Conservation (phyloP, 2,329 filamentous ascomycete genomes). For the Colletotrichum sp. region DNA sequence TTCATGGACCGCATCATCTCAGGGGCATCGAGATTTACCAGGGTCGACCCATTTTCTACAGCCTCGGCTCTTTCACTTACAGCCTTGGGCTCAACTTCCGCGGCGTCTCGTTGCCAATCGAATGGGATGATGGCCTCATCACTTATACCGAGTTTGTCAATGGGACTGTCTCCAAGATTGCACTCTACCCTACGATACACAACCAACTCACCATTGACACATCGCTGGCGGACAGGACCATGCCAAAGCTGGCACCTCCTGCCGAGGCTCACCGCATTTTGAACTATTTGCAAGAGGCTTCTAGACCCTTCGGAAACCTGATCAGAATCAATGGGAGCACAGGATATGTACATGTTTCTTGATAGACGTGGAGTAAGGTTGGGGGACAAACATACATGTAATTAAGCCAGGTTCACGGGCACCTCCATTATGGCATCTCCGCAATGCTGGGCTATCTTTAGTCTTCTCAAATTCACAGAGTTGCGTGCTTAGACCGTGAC, state of each 20-base stretch:
- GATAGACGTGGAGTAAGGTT: not conserved
- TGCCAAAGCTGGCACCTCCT: not conserved
- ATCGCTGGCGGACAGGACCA: not conserved
- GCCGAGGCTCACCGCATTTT: not conserved
- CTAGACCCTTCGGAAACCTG: not conserved
- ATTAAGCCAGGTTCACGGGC: no score
- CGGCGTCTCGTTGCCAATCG: not conserved
- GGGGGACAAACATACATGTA: no score
- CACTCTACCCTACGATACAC: not conserved
- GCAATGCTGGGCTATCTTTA: accelerated
- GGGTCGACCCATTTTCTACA: not conserved
- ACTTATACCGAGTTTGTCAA: not conserved
- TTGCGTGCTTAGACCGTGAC: not conserved
- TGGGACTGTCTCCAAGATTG: not conserved
- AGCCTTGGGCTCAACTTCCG: not conserved
- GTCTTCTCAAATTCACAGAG: accelerated
- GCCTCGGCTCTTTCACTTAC: not conserved
- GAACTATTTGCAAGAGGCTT: not conserved
- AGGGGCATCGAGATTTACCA: not conserved
- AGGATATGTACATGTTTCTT: not conserved
- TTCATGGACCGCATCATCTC: not conserved
- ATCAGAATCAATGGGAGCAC: not conserved
- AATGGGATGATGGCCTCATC: not conserved
- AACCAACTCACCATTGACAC: not conserved
- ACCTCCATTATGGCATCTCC: no score